Percentiles rank a stretch among this genome's conserved stretches.
Evolutionary conservation across 2,329 filamentous ascomycete genomes (phyloP).

Genomic region (Aspergillus tubingensis): DNA sequence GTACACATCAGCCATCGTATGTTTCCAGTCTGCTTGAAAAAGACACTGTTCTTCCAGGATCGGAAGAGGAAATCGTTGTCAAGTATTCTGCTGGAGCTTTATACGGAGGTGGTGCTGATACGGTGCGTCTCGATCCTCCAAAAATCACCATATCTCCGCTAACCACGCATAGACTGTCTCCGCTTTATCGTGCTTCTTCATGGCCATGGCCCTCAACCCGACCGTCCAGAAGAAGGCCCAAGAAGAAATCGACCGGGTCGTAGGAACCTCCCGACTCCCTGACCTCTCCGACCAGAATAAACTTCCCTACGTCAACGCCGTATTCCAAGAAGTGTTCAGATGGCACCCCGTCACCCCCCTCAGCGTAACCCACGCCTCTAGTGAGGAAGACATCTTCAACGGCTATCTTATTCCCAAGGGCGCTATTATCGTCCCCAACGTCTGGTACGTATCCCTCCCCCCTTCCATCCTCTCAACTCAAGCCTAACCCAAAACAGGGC

Average conservation of each 20-base stretch:
- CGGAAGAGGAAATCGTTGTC: conserved; percentile 6
- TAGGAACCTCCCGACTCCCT: background rate
- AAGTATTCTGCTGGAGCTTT: conserved; percentile 9
- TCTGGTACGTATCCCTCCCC: conserved; percentile 4
- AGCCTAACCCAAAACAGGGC: background rate
- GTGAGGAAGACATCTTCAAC: conserved; percentile 9
- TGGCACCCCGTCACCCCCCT: conserved; percentile 16
- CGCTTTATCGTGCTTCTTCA: conserved; percentile 13
- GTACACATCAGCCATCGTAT: conserved; percentile 39
- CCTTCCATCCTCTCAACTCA: no score
- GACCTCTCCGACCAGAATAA: background rate
- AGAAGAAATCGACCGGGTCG: conserved; percentile 11
- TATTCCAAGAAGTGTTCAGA: conserved; percentile 12
- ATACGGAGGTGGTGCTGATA: conserved; percentile 14
- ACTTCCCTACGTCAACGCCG: conserved; percentile 14
- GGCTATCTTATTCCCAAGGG: conserved; percentile 13
- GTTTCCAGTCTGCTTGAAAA: conserved; percentile 40
- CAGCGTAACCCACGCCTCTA: conserved; percentile 4
- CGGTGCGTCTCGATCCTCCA: background rate
- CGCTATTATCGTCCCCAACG: conserved; percentile 9
- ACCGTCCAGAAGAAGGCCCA: conserved; percentile 12
- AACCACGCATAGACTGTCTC: conserved; percentile 13
- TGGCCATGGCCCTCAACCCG: conserved; percentile 13
- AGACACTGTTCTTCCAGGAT: accelerated
- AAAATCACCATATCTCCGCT: background rate